Evolutionary conservation across 306 rosid species (phyloP).

Genomic region (Prunus davidiana): DNA sequence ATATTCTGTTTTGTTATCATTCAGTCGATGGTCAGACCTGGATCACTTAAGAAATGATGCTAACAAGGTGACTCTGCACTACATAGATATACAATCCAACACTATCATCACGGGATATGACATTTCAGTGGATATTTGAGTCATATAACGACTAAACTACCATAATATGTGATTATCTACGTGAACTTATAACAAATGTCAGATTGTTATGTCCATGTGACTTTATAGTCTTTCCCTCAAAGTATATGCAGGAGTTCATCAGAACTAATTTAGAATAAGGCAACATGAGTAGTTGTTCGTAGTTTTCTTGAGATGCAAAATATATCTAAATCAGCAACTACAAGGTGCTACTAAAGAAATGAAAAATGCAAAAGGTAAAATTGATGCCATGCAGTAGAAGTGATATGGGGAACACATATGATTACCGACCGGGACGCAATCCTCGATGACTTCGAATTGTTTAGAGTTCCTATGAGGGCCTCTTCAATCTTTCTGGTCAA

Average conservation of each 20-base stretch:
- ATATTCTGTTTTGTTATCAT: too few relatives aligned
- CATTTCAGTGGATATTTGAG: too few relatives aligned
- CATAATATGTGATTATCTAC: too few relatives aligned
- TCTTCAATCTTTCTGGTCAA: constrained; percentile 88
- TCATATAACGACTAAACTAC: too few relatives aligned
- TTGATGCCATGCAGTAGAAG: constrained; percentile 15
- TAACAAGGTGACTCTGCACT: too few relatives aligned
- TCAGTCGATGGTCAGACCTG: too few relatives aligned
- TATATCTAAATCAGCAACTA: constrained; percentile 1
- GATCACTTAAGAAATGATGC: too few relatives aligned
- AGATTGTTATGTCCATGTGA: neutral
- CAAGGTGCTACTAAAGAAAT: neutral
- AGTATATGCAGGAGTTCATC: neutral
- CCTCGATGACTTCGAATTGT: constrained; percentile 57
- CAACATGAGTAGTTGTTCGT: neutral
- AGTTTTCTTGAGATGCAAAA: neutral
- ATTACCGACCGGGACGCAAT: constrained; percentile 62
- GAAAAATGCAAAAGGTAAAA: constrained; percentile 2
- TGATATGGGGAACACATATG: constrained; percentile 9
- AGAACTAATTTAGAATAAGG: neutral
- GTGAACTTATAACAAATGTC: too few relatives aligned
- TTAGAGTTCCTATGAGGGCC: constrained; percentile 61
- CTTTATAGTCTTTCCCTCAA: neutral
- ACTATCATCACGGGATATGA: too few relatives aligned
- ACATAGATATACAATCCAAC: too few relatives aligned